Evolutionary conservation across 805 yeast genomes (phyloP), one percentile per base, ranked within the genome.

Genomic region (Candida awuae): DNA sequence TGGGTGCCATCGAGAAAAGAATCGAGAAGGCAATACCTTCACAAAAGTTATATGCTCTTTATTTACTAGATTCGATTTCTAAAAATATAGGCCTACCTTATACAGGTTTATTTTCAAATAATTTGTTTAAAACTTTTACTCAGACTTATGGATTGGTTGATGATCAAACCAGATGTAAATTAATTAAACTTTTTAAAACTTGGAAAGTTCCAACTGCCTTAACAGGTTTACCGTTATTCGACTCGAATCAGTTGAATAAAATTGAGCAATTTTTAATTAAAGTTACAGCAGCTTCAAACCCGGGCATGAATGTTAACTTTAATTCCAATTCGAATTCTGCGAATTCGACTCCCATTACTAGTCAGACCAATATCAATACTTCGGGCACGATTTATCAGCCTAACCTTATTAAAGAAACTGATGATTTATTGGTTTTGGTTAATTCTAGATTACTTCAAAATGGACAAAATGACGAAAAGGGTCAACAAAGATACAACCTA

Each of bases 41-140:
- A 10, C 88, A 84, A 48, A 92, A 92, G 60, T 68, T 92, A 34
- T 92, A 75, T 51, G 77, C 92, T 4, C 68, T 92, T 44, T 92
- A 90, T 55, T 68, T 90, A 33, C 62, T 92, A 40, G 97, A 92
- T 59, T 87, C 97, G 14, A 83, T 92, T 34, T 83, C 90, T 62
- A 92, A 92, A 59, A 84, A 80, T 52, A 80, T 85, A 23, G 96
- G 97, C 8, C 72, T 79, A 44, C 97, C 97, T 2, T 92, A 90
- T 58, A 84, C 86, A n/a, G 68, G 77, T 6, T 58, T 84, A 37
- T 77, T 92, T 56, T 80, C 88, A 37, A 68, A 75, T 47, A 77
- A 79, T 46, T 63, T 87, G 34, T 81, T 73, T 62, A 73, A 71
- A 48, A 65, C 84, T 3, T 90, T 82, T 60, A 77, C 83, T 19